phyloP scores from a whole-genome alignment of 1,284 basidiomycete species.

The Tranzscheliella williamsii region DNA sequence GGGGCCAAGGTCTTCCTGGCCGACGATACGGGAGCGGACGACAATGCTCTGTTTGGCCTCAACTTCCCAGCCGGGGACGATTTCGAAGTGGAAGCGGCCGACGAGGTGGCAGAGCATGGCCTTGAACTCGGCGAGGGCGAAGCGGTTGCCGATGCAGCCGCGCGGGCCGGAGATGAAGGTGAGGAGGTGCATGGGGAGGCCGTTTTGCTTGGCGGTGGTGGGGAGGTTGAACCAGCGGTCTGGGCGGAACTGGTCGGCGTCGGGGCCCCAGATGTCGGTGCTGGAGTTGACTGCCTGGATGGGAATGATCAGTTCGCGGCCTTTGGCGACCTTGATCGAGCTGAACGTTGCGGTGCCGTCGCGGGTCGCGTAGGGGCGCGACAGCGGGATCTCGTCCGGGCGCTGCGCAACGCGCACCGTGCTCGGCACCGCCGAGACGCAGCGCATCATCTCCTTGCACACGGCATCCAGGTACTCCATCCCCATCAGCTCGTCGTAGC shows the following conservation, averaged over 20 bases:
- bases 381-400: conserved; percentile 45
- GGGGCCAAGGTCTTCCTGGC: conserved; percentile 43
- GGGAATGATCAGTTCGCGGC: conserved; percentile 41
- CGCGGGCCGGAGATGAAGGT: conserved; percentile 53
- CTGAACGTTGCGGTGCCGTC: conserved; percentile 38
- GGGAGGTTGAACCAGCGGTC: conserved; percentile 51
- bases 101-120: conserved; percentile 44
- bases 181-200: conserved; percentile 38
- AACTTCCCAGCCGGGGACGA: conserved; percentile 39
- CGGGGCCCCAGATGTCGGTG: conserved; percentile 41
- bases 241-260: conserved; percentile 43
- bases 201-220: conserved; percentile 9
- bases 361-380: conserved; percentile 30
- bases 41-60: conserved; percentile 42
- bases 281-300: conserved; percentile 41
- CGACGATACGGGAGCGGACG: conserved; percentile 21
- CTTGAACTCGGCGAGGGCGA: conserved; percentile 55
- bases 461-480: conserved; percentile 51
- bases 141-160: conserved; percentile 52
- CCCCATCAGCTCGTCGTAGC: conserved; percentile 42
- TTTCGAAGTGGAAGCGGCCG: conserved; percentile 35
- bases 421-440: conserved; percentile 35
- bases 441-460: conserved; percentile 47
- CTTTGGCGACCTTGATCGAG: conserved; percentile 37
- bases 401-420: conserved; percentile 38